Percentiles rank a stretch among this genome's conserved stretches.
These are phyloP conservation scores for Bryoglossum gracile DNA, from an alignment of 495 filamentous ascomycete species.

Conservation along the genomic window DNA sequence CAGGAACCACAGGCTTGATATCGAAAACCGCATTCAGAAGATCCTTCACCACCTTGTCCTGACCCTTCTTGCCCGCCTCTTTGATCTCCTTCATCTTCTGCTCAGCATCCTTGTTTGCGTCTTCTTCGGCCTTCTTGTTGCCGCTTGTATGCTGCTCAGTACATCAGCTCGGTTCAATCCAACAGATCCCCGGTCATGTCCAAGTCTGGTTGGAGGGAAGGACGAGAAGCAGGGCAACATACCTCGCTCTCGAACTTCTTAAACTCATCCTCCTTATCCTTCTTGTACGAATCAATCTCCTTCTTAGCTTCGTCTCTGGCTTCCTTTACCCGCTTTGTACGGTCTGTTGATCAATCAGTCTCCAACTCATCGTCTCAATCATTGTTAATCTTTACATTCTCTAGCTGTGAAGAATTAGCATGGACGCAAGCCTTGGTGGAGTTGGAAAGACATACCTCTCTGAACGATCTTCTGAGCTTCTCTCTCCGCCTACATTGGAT, in stretches of 20 bases:
- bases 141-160: constrained; percentile 38
- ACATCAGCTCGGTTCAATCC: neutral
- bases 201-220: no score
- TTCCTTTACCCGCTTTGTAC: constrained; percentile 94
- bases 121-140: constrained; percentile 49
- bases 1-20: constrained; percentile 63
- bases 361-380: no score
- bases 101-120: constrained; percentile 55
- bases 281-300: constrained; percentile 92
- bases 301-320: constrained; percentile 93
- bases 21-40: constrained; percentile 72
- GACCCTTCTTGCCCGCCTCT: constrained; percentile 66
- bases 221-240: no score
- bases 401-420: constrained; percentile 41
- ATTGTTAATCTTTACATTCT: constrained; percentile 78
- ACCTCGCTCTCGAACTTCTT: constrained; percentile 93
- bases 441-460: neutral
- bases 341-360: constrained; percentile 52
- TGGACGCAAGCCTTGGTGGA: no score
- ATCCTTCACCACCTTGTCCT: constrained; percentile 70
- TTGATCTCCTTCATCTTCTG: constrained; percentile 76
- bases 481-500: constrained; percentile 69
- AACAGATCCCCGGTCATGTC: neutral
- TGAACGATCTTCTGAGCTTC: constrained; percentile 94
- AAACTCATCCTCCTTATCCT: constrained; percentile 87